phyloP scores from a whole-genome alignment of 306 rosid species.

The Vigna nakashimae region DNA sequence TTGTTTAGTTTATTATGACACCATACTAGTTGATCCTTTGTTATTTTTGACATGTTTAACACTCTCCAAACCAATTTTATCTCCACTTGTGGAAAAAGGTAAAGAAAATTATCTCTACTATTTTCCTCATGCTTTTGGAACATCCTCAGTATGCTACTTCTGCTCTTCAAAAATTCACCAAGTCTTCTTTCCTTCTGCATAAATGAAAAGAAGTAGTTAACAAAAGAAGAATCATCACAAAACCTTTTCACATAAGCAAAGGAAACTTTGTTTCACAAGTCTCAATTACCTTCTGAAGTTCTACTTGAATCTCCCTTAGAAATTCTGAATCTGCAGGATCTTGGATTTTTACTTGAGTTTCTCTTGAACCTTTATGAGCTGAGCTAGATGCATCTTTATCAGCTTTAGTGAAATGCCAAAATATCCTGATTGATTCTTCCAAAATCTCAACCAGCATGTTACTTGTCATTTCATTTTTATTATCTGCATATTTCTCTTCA shows the following conservation, averaged over 20 bases:
- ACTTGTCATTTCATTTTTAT: conserved; percentile 50
- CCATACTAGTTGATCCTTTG: conserved; percentile 78
- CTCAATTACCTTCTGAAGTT: conserved; percentile 60
- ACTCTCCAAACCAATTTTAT: conserved; percentile 75
- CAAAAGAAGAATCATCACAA: neutral
- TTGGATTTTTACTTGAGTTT: conserved; percentile 46
- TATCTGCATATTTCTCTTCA: conserved; percentile 40
- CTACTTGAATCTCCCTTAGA: conserved; percentile 49
- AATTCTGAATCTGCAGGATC: conserved; percentile 64
- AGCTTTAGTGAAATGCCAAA: conserved; percentile 65
- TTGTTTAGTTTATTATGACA: conserved; percentile 64
- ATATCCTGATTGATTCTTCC: conserved; percentile 64
- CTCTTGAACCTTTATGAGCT: conserved; percentile 40
- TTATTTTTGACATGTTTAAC: conserved; percentile 68
- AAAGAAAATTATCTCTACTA: neutral
- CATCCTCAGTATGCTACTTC: conserved; percentile 15
- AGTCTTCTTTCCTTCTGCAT: conserved; percentile 63
- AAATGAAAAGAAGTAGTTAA: neutral
- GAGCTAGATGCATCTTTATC: conserved; percentile 55
- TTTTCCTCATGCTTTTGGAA: conserved; percentile 11
- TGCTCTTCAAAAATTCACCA: conserved; percentile 10
- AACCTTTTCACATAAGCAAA: neutral
- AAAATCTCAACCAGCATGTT: conserved; percentile 58
- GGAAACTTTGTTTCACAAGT: conserved; percentile 5
- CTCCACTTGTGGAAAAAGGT: conserved; percentile 48